Evolutionary conservation across 345 rosid genomes (phyloP).

Genomic region (Aurinia saxatilis): DNA sequence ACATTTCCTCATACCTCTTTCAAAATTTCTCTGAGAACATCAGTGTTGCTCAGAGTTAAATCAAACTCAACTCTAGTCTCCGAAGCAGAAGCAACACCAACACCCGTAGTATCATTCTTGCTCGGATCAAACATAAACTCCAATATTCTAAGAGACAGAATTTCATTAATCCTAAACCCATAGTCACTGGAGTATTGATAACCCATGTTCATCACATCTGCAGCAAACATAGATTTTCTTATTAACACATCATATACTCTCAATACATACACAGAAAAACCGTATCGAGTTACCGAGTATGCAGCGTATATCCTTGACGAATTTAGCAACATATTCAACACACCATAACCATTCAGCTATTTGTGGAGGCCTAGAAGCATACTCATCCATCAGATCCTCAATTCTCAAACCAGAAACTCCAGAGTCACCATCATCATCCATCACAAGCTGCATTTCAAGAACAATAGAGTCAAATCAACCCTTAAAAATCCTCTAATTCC

Average conservation of each 20-base stretch:
- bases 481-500: background rate
- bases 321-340: conserved; percentile 25
- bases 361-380: conserved; percentile 15
- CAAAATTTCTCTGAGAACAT: conserved; percentile 22
- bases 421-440: conserved; percentile 18
- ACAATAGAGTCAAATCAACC: background rate
- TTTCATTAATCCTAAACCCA: conserved; percentile 25
- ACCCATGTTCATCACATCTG: conserved; percentile 24
- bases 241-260: background rate
- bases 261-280: background rate
- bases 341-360: conserved; percentile 27
- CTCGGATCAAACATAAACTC: conserved; percentile 23
- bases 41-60: conserved; percentile 8
- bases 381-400: conserved; percentile 17
- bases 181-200: conserved; percentile 7
- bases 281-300: conserved; percentile 13
- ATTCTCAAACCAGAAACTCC: conserved; percentile 9
- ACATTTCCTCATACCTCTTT: conserved; percentile 10
- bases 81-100: background rate
- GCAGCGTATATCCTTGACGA: conserved; percentile 14
- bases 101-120: background rate
- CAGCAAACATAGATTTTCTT: background rate
- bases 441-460: conserved; percentile 2
- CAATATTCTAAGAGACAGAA: conserved; percentile 21
- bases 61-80: conserved; percentile 16